phyloP scores from a whole-genome alignment of 2,329 filamentous ascomycete genomes.

The Parasarocladium wereldwijsianum region DNA sequence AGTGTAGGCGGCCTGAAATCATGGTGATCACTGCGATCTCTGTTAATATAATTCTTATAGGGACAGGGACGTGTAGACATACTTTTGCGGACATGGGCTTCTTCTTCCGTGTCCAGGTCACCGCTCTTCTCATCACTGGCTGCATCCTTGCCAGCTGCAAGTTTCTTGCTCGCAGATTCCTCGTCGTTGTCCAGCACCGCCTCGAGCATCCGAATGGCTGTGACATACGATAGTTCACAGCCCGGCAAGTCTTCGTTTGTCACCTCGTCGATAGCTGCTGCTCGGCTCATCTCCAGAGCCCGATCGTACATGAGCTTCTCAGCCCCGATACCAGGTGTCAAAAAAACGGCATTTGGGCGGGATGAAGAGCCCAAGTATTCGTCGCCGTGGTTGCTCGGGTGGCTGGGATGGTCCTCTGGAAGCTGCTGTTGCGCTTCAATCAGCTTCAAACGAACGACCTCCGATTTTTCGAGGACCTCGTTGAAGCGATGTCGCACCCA shows the following conservation, averaged over 20 bases:
- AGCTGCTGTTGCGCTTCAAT: conserved; percentile 73
- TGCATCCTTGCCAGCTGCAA: conserved; percentile 23
- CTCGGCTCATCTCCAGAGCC: conserved; percentile 89
- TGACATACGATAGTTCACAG: conserved; percentile 86
- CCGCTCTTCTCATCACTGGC: conserved; percentile 18
- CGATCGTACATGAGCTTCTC: conserved; percentile 98
- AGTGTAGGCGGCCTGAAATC: conserved; percentile 39
- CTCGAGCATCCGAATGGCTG: conserved; percentile 87
- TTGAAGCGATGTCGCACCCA: conserved; percentile 94
- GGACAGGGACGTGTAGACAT: conserved; percentile 16
- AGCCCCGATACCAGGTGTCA: conserved; percentile 81
- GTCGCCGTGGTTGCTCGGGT: conserved; percentile 62
- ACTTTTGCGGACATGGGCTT: conserved; percentile 53
- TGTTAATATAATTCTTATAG: conserved; percentile 15
- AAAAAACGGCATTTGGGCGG: conserved; percentile 62
- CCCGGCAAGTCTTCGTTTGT: conserved; percentile 76
- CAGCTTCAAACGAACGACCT: conserved; percentile 80
- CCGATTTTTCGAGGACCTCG: conserved; percentile 90
- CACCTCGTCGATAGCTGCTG: conserved; percentile 89
- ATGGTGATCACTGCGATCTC: conserved; percentile 41
- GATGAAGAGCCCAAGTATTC: conserved; percentile 42
- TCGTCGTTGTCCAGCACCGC: conserved; percentile 81
- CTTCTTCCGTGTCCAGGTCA: conserved; percentile 6
- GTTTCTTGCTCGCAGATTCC: conserved; percentile 22
- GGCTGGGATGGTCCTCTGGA: conserved; percentile 70